Conservation (phyloP, 2,329 filamentous ascomycete genomes). For the Achaetomium macrosporum region DNA sequence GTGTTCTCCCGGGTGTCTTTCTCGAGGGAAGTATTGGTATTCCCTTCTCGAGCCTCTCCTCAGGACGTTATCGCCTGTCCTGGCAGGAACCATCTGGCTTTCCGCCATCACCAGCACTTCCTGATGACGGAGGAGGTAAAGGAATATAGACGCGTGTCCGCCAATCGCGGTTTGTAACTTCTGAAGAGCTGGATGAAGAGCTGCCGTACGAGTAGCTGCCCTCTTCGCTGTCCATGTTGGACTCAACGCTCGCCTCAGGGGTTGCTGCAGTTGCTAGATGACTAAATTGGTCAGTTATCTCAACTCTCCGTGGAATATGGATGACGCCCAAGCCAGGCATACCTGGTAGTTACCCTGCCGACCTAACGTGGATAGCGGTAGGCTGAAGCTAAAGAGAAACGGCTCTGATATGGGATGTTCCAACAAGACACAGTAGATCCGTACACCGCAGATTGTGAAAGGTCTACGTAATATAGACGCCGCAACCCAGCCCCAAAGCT, state of each 20-base stretch:
- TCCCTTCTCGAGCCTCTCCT: no score
- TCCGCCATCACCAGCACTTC: neutral
- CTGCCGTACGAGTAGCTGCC: neutral
- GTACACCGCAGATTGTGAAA: no score
- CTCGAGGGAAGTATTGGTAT: no score
- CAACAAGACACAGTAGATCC: no score
- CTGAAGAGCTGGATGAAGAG: neutral
- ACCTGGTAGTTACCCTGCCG: neutral
- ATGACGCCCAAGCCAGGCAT: no score
- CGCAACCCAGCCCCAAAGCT: neutral
- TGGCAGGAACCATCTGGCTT: neutral
- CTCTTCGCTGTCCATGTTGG: constrained; percentile 5
- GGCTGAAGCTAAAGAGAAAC: no score
- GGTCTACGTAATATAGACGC: neutral
- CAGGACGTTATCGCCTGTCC: neutral
- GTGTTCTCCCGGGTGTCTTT: no score
- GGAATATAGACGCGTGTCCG: constrained; percentile 4
- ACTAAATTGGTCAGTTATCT: neutral
- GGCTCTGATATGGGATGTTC: neutral
- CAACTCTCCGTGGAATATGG: neutral
- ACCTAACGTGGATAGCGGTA: no score
- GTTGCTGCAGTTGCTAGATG: neutral
- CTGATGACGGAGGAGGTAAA: neutral
- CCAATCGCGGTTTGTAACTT: neutral
- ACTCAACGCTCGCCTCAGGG: neutral